A percentile compares a stretch with the other conserved stretches of the same genome.
Conservation (phyloP, 352 stramenopile species). For the Phytopythium mirpurense region DNA sequence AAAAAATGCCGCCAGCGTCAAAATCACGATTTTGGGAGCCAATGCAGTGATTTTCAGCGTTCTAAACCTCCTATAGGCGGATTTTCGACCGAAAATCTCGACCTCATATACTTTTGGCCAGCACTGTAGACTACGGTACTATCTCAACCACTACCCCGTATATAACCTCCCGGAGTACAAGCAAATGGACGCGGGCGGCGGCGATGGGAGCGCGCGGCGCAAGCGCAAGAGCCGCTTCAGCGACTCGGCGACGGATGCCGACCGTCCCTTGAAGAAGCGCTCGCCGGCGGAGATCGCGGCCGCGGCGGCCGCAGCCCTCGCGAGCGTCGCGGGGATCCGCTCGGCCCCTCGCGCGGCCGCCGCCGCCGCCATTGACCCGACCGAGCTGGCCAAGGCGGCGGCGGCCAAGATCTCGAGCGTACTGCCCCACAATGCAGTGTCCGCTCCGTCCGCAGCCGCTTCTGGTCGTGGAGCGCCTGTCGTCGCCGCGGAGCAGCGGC, state of each 20-base stretch:
- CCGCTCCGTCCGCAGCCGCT: slow-evolving; percentile 1
- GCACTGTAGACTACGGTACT: too few relatives aligned
- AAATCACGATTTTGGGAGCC: too few relatives aligned
- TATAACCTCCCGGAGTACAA: too few relatives aligned
- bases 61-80: too few relatives aligned
- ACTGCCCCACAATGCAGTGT: slow-evolving; percentile 25
- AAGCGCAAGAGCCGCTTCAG: slow-evolving; percentile 87
- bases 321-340: slow-evolving; percentile 6
- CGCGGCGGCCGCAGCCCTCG: neutral
- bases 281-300: slow-evolving; percentile 7
- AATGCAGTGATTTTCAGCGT: too few relatives aligned
- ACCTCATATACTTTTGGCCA: too few relatives aligned
- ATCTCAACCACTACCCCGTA: too few relatives aligned
- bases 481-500: slow-evolving; percentile 27
- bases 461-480: slow-evolving; percentile 2
- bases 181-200: too few relatives aligned
- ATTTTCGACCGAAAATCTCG: too few relatives aligned
- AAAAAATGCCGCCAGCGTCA: too few relatives aligned
- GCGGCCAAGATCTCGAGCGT: slow-evolving; percentile 70
- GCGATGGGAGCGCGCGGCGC: slow-evolving; percentile 32
- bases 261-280: slow-evolving; percentile 15
- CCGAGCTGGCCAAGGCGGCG: slow-evolving; percentile 59
- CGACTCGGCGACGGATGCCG: slow-evolving; percentile 30
- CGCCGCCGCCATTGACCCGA: slow-evolving; percentile 40
- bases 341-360: neutral